Percentiles rank a stretch among this genome's conserved stretches.
These are phyloP conservation scores for Begonia loranthoides DNA, from an alignment of 306 rosid species.

Conservation along the genomic window DNA sequence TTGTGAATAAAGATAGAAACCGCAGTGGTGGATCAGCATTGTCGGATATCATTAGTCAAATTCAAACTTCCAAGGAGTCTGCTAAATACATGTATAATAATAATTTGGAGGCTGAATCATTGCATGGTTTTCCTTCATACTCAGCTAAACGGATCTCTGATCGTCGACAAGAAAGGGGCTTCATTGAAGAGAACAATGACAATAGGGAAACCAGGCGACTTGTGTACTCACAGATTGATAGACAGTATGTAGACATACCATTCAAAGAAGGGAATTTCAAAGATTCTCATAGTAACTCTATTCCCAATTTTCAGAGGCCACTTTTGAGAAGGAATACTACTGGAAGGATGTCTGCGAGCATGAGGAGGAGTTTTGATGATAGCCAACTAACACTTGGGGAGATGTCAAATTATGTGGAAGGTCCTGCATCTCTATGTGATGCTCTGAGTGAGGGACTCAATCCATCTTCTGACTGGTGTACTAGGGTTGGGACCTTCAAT, in stretches of 20 bases:
- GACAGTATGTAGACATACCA: conserved; percentile 53
- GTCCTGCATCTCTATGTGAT: conserved; percentile 77
- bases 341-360: conserved; percentile 67
- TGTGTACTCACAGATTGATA: conserved; percentile 41
- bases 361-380: conserved; percentile 91
- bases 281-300: conserved; percentile 53
- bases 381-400: conserved; percentile 72
- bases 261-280: conserved; percentile 60
- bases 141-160: conserved; percentile 49
- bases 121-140: conserved; percentile 44
- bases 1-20: conserved; percentile 49
- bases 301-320: conserved; percentile 98
- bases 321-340: conserved; percentile 66
- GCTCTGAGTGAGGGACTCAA: conserved; percentile 86
- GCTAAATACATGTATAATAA: conserved; percentile 38
- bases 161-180: conserved; percentile 49
- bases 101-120: conserved; percentile 38
- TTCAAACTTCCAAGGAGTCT: conserved; percentile 92
- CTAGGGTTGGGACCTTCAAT: conserved; percentile 90
- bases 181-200: conserved; percentile 44
- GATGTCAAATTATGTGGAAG: conserved; percentile 55
- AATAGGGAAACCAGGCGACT: conserved; percentile 56
- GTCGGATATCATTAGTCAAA: conserved; percentile 87
- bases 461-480: conserved; percentile 94
- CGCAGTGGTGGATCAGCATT: conserved; percentile 79